These are phyloP conservation scores for Hortaea sp. DNA, from an alignment of 2,329 filamentous ascomycete species.

Conservation along the genomic window DNA sequence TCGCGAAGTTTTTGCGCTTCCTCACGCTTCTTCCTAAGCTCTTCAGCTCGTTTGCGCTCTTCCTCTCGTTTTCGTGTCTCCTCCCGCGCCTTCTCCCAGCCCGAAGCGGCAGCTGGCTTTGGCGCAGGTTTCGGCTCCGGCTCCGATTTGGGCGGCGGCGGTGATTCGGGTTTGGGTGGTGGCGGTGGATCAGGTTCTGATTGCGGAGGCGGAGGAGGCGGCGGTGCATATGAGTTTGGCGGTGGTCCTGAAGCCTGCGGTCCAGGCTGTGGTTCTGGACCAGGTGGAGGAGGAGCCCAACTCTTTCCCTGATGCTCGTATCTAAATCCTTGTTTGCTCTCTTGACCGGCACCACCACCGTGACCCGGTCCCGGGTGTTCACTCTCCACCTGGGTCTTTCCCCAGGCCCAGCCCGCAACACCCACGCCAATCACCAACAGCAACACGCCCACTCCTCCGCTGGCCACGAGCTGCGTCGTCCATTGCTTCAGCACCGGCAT, in stretches of 20 bases:
- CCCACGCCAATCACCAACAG: constrained; percentile 64
- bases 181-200: constrained; percentile 10
- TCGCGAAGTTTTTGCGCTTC: constrained; percentile 43
- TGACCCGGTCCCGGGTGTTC: constrained; percentile 33
- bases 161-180: constrained; percentile 9
- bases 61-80: constrained; percentile 55
- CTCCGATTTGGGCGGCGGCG: constrained; percentile 9
- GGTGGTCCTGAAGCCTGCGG: constrained; percentile 4
- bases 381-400: constrained; percentile 50
- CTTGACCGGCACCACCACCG: constrained; percentile 21
- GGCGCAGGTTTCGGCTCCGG: constrained; percentile 14
- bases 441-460: constrained; percentile 60
- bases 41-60: constrained; percentile 48
- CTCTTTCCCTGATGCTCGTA: constrained; percentile 16
- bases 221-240: constrained; percentile 4
- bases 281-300: constrained; percentile 8
- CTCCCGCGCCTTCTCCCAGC: constrained; percentile 61
- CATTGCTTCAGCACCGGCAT: constrained; percentile 65
- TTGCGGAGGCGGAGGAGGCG: constrained; percentile 7
- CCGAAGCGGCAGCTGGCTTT: constrained; percentile 14
- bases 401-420: constrained; percentile 67
- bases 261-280: constrained; percentile 5
- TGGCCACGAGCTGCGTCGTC: constrained; percentile 59
- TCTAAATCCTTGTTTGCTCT: constrained; percentile 19
- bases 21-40: constrained; percentile 49